Conservation (phyloP, 2,329 filamentous ascomycete genomes). For the Aplosporella prunicola region DNA sequence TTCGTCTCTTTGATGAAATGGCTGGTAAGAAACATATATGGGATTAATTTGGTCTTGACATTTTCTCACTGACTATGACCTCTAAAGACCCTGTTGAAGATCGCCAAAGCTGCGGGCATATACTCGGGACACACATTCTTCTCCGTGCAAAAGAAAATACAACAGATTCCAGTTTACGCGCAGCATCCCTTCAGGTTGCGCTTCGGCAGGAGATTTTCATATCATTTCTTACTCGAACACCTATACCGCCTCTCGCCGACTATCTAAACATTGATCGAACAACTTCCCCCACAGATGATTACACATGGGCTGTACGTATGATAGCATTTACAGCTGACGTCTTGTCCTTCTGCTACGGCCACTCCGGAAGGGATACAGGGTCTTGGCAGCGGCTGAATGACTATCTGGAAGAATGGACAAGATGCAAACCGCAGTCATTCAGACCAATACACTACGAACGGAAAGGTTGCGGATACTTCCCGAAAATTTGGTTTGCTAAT, state of each 20-base stretch:
- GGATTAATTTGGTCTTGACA: background rate
- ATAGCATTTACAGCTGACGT: conserved; percentile 29
- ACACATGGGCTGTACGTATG: conserved; percentile 33
- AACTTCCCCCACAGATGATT: conserved; percentile 29
- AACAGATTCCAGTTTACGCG: conserved; percentile 22
- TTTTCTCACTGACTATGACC: background rate
- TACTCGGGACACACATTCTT: conserved; percentile 26
- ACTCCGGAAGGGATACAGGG: background rate
- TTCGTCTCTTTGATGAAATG: conserved; percentile 34
- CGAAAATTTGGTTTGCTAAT: conserved; percentile 2
- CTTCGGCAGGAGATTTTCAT: conserved; percentile 31
- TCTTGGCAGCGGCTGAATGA: background rate
- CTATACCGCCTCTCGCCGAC: background rate
- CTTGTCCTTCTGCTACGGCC: conserved; percentile 6
- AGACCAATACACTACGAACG: background rate
- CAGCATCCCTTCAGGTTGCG: conserved; percentile 29
- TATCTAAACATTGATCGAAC: conserved; percentile 23
- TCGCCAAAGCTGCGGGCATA: conserved; percentile 27
- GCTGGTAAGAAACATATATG: conserved; percentile 21
- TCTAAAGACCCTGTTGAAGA: conserved; percentile 22
- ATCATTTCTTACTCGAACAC: conserved; percentile 12
- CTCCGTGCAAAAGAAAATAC: conserved; percentile 8
- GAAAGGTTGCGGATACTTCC: background rate
- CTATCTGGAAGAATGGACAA: background rate
- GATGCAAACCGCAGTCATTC: background rate